Conservation (phyloP, 1,139 yeast species). For the Yamadazyma triangularis region DNA sequence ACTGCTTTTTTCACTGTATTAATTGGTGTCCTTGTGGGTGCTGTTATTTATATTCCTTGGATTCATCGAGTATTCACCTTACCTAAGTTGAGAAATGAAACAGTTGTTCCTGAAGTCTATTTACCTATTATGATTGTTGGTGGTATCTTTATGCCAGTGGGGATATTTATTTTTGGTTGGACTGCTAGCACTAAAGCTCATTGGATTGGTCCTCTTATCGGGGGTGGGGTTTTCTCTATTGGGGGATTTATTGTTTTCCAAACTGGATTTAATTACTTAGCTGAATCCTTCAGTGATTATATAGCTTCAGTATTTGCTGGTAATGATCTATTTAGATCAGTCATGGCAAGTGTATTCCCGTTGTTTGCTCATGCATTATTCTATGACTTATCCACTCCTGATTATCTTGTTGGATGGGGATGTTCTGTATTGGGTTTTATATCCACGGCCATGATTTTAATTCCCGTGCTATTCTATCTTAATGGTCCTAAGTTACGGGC, state of each 20-base stretch:
- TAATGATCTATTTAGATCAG: slow-evolving; percentile 22
- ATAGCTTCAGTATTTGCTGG: slow-evolving; percentile 29
- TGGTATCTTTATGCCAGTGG: slow-evolving; percentile 22
- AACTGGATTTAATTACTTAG: slow-evolving; percentile 46
- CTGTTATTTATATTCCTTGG: slow-evolving; percentile 16
- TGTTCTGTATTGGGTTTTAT: slow-evolving; percentile 51
- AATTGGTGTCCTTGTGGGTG: slow-evolving; percentile 18
- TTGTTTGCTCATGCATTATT: slow-evolving; percentile 42
- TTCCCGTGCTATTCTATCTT: slow-evolving; percentile 47
- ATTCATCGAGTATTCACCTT: slow-evolving; percentile 17
- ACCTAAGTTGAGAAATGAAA: slow-evolving; percentile 28
- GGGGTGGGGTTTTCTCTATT: slow-evolving; percentile 20
- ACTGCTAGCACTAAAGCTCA: slow-evolving; percentile 19
- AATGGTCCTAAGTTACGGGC: slow-evolving; percentile 28
- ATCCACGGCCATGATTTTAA: slow-evolving; percentile 54
- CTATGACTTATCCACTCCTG: slow-evolving; percentile 24
- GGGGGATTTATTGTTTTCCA: slow-evolving; percentile 28
- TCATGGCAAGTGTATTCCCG: slow-evolving; percentile 26
- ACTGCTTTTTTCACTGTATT: slow-evolving; percentile 16
- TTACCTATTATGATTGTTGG: slow-evolving; percentile 44
- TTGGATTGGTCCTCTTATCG: slow-evolving; percentile 28
- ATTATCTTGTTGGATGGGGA: slow-evolving; percentile 60
- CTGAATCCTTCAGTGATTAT: slow-evolving; percentile 50
- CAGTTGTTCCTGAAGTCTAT: slow-evolving; percentile 55
- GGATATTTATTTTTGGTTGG: slow-evolving; percentile 29